Conservation (phyloP, 1,139 yeast species). For the Protomyces arabidopsidicola region DNA sequence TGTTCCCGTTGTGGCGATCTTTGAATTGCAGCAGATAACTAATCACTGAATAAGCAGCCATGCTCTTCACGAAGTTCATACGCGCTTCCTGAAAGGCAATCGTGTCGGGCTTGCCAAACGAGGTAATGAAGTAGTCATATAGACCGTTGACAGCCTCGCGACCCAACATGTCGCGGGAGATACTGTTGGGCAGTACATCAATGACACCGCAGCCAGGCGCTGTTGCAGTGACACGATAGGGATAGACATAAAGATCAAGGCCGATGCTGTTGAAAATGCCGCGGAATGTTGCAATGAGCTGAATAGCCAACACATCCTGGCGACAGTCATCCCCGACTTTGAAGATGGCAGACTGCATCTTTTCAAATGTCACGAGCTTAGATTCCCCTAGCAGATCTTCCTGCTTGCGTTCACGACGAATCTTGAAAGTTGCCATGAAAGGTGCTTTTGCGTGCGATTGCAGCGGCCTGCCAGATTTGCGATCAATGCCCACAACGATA, state of each 20-base stretch:
- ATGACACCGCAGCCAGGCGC: slow-evolving; percentile 99
- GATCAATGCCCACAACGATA: slow-evolving; percentile 79
- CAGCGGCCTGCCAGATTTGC: slow-evolving; percentile 90
- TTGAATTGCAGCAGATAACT: slow-evolving; percentile 89
- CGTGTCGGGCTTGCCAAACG: slow-evolving; percentile 89
- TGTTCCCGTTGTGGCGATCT: slow-evolving; percentile 97
- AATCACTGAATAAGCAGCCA: slow-evolving; percentile 93
- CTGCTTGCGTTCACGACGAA: slow-evolving; percentile 50
- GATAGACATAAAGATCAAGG: slow-evolving; percentile 83
- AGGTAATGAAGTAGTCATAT: slow-evolving; percentile 84
- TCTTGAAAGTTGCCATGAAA: slow-evolving; percentile 90
- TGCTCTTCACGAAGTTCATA: slow-evolving; percentile 83
- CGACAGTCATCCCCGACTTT: slow-evolving; percentile 99
- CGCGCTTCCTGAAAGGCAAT: slow-evolving; percentile 87
- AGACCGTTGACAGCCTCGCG: slow-evolving; percentile 97
- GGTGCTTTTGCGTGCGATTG: slow-evolving; percentile 99
- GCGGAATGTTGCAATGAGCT: slow-evolving; percentile 83
- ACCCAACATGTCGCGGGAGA: slow-evolving; percentile 96
- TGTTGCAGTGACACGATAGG: slow-evolving; percentile 94
- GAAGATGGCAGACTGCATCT: slow-evolving; percentile 93
- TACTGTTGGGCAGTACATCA: slow-evolving; percentile 91
- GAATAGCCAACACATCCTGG: slow-evolving; percentile 92
- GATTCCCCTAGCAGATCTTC: slow-evolving; percentile 22
- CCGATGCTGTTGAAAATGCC: slow-evolving; percentile 87
- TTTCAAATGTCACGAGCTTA: slow-evolving; percentile 35